phyloP scores from a whole-genome alignment of 1,139 yeast genomes.

The Saccharomycopsis crataegensis region DNA sequence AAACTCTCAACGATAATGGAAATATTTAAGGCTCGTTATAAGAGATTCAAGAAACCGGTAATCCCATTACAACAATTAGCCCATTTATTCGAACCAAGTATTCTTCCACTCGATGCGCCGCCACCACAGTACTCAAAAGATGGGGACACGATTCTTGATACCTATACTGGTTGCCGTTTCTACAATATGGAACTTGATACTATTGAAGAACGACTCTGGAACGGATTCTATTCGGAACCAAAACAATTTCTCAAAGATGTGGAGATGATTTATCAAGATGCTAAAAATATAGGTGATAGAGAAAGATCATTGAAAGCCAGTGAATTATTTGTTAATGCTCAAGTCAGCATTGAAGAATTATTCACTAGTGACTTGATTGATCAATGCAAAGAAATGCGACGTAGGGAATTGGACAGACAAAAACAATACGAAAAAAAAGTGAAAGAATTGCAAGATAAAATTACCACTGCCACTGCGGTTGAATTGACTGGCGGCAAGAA shows the following conservation, averaged over 20 bases:
- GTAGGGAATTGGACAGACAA: constrained; percentile 57
- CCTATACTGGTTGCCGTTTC: constrained; percentile 62
- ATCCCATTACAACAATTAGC: constrained; percentile 68
- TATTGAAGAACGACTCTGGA: constrained; percentile 93
- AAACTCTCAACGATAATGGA: constrained; percentile 88
- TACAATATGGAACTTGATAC: constrained; percentile 90
- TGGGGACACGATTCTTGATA: constrained; percentile 76
- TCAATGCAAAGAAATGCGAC: constrained; percentile 70
- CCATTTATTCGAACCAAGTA: constrained; percentile 66
- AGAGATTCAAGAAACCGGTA: constrained; percentile 83
- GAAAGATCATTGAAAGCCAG: constrained; percentile 84
- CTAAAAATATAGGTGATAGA: constrained; percentile 68
- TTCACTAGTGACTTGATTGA: constrained; percentile 62
- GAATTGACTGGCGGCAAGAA: too few species aligned
- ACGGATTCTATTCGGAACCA: constrained; percentile 91
- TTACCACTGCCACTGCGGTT: not conserved
- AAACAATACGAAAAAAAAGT: constrained; percentile 29
- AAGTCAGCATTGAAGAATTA: constrained; percentile 89
- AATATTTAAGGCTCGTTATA: constrained; percentile 75
- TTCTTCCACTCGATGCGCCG: constrained; percentile 19
- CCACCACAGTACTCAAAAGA: constrained; percentile 49
- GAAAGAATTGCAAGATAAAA: constrained; percentile 5
- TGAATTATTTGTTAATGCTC: constrained; percentile 95
- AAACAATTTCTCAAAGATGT: constrained; percentile 81
- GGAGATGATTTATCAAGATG: constrained; percentile 75